Evolutionary conservation across 2,329 filamentous ascomycete species (phyloP).

Genomic region (Phyllosticta citribraziliensis): DNA sequence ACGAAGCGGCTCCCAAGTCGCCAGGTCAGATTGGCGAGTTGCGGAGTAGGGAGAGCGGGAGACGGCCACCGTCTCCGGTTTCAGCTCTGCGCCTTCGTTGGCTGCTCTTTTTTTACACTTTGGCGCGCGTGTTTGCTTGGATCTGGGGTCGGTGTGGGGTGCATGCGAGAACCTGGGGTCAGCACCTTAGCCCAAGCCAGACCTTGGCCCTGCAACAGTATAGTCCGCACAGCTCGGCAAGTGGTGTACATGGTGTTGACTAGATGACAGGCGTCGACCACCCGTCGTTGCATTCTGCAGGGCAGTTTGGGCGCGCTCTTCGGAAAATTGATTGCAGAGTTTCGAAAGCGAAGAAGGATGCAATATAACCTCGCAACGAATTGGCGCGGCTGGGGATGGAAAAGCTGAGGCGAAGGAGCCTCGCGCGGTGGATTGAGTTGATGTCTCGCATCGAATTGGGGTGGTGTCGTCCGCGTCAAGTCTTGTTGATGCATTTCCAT

Average conservation of each 20-base stretch:
- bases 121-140: background rate
- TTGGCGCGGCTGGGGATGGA: background rate
- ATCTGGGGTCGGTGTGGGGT: background rate
- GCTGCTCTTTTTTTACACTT: background rate
- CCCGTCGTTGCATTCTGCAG: background rate
- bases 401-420: background rate
- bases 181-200: background rate
- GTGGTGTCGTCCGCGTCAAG: background rate
- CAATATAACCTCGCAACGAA: background rate
- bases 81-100: background rate
- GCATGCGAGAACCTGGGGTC: background rate
- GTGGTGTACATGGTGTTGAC: background rate
- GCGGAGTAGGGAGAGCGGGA: background rate
- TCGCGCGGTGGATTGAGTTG: background rate
- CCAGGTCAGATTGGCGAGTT: background rate
- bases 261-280: background rate
- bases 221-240: background rate
- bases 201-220: background rate
- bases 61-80: background rate
- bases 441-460: background rate
- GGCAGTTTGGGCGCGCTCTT: background rate
- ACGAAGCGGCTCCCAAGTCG: background rate
- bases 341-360: background rate
- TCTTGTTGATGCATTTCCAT: background rate
- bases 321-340: background rate